These are phyloP conservation scores for Thuja plicata DNA, from an alignment of 83 land plant species.

Conservation along the genomic window DNA sequence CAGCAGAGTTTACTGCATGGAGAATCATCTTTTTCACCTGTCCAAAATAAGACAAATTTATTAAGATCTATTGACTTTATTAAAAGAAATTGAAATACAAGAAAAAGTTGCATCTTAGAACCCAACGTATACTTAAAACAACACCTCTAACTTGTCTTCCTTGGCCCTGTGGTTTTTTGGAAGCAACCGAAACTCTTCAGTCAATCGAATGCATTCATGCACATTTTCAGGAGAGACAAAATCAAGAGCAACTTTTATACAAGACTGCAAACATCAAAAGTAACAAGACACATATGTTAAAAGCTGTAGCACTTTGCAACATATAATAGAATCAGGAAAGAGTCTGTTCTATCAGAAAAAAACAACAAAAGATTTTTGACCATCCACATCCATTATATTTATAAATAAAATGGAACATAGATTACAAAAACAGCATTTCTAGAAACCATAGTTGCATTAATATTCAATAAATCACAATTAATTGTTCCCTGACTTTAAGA, in stretches of 20 bases:
- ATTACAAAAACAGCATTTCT: neutral
- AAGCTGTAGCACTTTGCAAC: neutral
- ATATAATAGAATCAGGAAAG: neutral
- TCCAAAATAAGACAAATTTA: neutral
- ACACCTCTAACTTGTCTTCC: conserved; percentile 65
- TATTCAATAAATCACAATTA: no score
- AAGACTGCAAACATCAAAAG: conserved; percentile 33
- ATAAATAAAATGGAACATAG: no score
- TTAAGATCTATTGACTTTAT: neutral
- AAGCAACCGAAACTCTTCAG: conserved; percentile 50
- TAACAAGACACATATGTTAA: neutral
- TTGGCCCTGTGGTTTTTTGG: conserved; percentile 44
- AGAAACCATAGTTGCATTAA: neutral
- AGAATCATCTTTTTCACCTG: conserved; percentile 42
- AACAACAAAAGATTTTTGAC: neutral
- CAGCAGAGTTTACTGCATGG: conserved; percentile 30
- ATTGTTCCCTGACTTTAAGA: neutral
- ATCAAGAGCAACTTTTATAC: conserved; percentile 62
- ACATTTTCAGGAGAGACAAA: conserved; percentile 72
- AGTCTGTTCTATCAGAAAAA: neutral
- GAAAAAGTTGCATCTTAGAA: neutral
- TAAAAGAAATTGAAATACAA: neutral
- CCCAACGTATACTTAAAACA: neutral
- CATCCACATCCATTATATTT: no score
- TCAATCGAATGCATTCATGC: conserved; percentile 44